These are phyloP conservation scores for Melampsora medusae DNA, from an alignment of 1,284 basidiomycete genomes.

Conservation along the genomic window DNA sequence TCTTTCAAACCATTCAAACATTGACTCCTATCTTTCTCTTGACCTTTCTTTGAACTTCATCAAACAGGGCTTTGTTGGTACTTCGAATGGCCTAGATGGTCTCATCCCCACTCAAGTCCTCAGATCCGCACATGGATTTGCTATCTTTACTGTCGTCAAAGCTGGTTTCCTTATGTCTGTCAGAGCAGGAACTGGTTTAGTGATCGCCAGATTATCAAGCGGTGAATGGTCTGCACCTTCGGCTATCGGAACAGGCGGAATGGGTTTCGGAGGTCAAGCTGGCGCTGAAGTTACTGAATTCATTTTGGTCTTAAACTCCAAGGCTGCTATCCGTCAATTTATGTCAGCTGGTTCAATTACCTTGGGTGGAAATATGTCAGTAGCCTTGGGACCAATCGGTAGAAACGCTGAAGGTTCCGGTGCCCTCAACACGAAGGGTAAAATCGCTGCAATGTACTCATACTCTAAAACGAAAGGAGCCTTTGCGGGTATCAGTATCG, in stretches of 20 bases:
- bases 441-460: slow-evolving; percentile 90
- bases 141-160: slow-evolving; percentile 69
- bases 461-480: slow-evolving; percentile 93
- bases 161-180: slow-evolving; percentile 63
- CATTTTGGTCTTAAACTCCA: slow-evolving; percentile 78
- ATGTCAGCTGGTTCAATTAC: slow-evolving; percentile 92
- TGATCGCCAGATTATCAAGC: slow-evolving; percentile 79
- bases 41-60: slow-evolving; percentile 1
- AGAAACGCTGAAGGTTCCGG: slow-evolving; percentile 91
- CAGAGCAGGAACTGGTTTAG: slow-evolving; percentile 80
- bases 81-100: slow-evolving; percentile 26
- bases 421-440: slow-evolving; percentile 78
- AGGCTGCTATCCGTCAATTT: slow-evolving; percentile 69
- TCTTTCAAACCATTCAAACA: neutral
- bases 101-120: slow-evolving; percentile 56
- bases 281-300: slow-evolving; percentile 93
- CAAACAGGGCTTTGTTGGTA: slow-evolving; percentile 33
- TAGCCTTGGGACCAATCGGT: slow-evolving; percentile 89
- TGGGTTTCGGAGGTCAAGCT: slow-evolving; percentile 78
- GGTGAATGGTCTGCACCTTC: slow-evolving; percentile 92
- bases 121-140: slow-evolving; percentile 74
- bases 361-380: slow-evolving; percentile 84
- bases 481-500: slow-evolving; percentile 66
- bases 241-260: slow-evolving; percentile 89
- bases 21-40: neutral